Evolutionary conservation across 805 yeast genomes (phyloP), one percentile per base, ranked within the genome.

Genomic region (Candida montana): DNA sequence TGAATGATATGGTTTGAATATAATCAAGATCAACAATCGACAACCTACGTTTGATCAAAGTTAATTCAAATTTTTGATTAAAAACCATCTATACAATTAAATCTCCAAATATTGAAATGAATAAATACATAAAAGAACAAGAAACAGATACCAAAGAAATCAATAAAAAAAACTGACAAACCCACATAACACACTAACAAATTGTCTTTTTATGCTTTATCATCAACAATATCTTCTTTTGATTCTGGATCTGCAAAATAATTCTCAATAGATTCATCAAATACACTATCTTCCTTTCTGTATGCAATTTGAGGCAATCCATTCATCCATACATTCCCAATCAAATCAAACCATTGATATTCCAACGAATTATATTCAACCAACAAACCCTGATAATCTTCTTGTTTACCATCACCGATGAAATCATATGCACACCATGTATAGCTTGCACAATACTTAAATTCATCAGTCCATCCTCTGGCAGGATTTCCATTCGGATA

Each of bases 391-490:
- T 31, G 32, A 31, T 45, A 42, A 4, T 40, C 42, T 8, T 29
- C 37, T n/a, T 16, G 10, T 8, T 19, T 17, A 53, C 56, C 45
- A n/a, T 67, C 63, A 13, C 74, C 74, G 31, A 68, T 53, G 30
- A 52, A 52, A 17, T 65, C 62, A 46, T 68, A 68, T 1, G 72
- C 75, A 58, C 77, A 72, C 75, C 75, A 72, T 12, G 67, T 57
- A 50, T 71, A 70, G 15, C 61, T 53, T 27, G 53, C 46, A 48
- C 77, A 72, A 35, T 52, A 58, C 37, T 49, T 65, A 58, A 33
- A 52, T 53, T 45, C 53, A 35, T 55, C 54, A 13, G 42, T 51
- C 74, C 74, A 69, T 1, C 64, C 69, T 37, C 50, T 51, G 20
- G 52, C 52, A n/a, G 71, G 70, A 41, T 68, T 68, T 0, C 53